Percentiles rank a stretch among this genome's conserved stretches.
phyloP scores from a whole-genome alignment of 352 stramenopile species.

The Globisporangium nodosum region DNA sequence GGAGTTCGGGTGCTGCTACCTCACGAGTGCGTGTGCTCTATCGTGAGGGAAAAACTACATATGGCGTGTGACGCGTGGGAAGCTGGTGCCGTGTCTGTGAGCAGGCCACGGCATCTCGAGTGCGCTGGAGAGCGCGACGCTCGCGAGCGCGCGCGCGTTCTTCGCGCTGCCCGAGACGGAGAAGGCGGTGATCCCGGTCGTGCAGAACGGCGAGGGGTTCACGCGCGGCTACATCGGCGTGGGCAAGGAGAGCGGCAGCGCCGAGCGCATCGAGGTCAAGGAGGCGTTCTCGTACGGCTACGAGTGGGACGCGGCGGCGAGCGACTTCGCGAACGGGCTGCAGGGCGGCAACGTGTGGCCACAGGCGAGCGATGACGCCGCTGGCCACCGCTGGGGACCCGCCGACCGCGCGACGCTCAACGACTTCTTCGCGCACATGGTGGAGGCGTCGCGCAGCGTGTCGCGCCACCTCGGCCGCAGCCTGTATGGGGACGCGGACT shows the following conservation, averaged over 20 bases:
- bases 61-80: not conserved
- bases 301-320: constrained; percentile 40
- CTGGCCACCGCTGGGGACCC: constrained; percentile 17
- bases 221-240: constrained; percentile 77
- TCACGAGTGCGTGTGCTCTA: constrained; percentile 19
- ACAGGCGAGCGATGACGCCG: not conserved
- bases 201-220: constrained; percentile 62
- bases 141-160: constrained; percentile 51
- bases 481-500: constrained; percentile 41
- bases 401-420: constrained; percentile 38
- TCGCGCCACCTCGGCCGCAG: constrained; percentile 40
- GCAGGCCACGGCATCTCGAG: constrained; percentile 50
- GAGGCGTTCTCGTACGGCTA: constrained; percentile 81
- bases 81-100: not conserved
- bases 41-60: not conserved
- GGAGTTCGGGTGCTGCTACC: constrained; percentile 73
- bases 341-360: constrained; percentile 76
- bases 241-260: constrained; percentile 71
- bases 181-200: constrained; percentile 56
- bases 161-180: constrained; percentile 41
- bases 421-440: constrained; percentile 56
- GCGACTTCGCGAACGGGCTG: constrained; percentile 44
- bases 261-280: constrained; percentile 76
- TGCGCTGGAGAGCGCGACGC: constrained; percentile 38
- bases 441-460: constrained; percentile 40